phyloP scores from a whole-genome alignment of 2,329 filamentous ascomycete species.

The Pseudogymnoascus verrucosus region DNA sequence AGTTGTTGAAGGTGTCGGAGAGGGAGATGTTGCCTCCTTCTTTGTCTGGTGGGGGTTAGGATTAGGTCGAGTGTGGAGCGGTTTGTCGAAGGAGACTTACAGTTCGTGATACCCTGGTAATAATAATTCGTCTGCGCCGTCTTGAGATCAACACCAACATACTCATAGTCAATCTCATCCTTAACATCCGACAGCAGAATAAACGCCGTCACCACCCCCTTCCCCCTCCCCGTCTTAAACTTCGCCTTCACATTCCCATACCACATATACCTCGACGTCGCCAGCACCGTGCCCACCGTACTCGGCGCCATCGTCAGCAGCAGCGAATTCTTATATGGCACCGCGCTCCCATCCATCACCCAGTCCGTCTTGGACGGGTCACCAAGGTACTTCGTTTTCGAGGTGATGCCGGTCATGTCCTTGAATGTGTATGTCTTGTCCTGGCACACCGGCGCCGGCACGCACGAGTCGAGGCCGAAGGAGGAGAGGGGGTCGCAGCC shows the following conservation, averaged over 20 bases:
- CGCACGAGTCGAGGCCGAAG: slow-evolving; percentile 73
- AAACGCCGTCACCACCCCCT: slow-evolving; percentile 92
- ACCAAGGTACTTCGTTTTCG: slow-evolving; percentile 78
- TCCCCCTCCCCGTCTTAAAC: slow-evolving; percentile 75
- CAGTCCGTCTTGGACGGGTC: slow-evolving; percentile 74
- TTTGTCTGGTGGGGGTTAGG: slow-evolving; percentile 47
- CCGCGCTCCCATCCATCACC: slow-evolving; percentile 75
- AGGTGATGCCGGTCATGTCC: slow-evolving; percentile 58
- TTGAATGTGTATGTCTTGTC: slow-evolving; percentile 66
- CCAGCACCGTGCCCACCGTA: slow-evolving; percentile 79
- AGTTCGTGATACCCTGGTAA: slow-evolving; percentile 86
- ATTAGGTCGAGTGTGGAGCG: slow-evolving; percentile 18
- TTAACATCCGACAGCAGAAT: slow-evolving; percentile 93
- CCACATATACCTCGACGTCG: slow-evolving; percentile 85
- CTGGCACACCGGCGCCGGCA: slow-evolving; percentile 75
- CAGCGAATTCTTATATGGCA: slow-evolving; percentile 58
- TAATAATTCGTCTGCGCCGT: slow-evolving; percentile 93
- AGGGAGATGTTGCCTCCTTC: slow-evolving; percentile 65
- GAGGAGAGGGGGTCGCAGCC: slow-evolving; percentile 89
- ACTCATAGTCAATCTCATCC: slow-evolving; percentile 98
- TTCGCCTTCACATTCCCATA: slow-evolving; percentile 86
- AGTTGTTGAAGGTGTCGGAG: slow-evolving; percentile 65
- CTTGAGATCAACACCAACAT: slow-evolving; percentile 69
- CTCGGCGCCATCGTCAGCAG: slow-evolving; percentile 83
- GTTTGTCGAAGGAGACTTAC: slow-evolving; percentile 45